A percentile compares a stretch with the other conserved stretches of the same genome.
Evolutionary conservation across 2,329 filamentous ascomycete genomes (phyloP).

Genomic region (Zopfia rhizophila): DNA sequence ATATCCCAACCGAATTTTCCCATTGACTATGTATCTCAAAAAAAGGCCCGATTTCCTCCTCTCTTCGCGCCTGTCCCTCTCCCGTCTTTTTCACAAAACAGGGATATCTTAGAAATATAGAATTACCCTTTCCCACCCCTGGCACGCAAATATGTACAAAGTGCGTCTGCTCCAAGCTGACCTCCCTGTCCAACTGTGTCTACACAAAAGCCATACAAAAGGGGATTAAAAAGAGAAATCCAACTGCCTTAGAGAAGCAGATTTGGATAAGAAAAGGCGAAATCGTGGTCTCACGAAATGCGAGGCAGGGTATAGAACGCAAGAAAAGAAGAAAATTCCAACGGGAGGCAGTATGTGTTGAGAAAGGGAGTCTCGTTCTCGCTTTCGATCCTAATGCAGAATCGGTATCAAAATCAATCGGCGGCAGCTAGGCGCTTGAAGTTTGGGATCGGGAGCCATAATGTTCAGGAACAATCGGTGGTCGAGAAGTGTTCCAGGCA

Average conservation of each 20-base stretch:
- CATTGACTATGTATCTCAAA: no score
- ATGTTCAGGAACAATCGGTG: no score
- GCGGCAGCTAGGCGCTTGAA: no score
- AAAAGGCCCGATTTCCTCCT: no score
- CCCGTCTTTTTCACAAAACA: slow-evolving; percentile 23
- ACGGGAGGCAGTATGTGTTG: slow-evolving; percentile 13
- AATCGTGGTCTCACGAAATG: slow-evolving; percentile 2
- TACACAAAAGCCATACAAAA: slow-evolving; percentile 6
- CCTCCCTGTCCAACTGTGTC: background rate
- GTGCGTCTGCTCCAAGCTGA: slow-evolving; percentile 4
- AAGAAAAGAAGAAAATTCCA: slow-evolving; percentile 24
- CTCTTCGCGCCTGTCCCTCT: no score
- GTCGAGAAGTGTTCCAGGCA: no score
- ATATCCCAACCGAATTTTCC: no score
- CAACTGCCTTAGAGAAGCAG: background rate
- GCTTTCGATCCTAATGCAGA: no score
- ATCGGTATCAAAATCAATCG: no score
- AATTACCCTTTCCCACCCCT: slow-evolving; percentile 1
- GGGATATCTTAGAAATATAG: slow-evolving; percentile 29
- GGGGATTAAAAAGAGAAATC: slow-evolving; percentile 12
- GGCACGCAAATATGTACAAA: slow-evolving; percentile 14
- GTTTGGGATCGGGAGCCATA: no score
- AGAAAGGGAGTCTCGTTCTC: no score
- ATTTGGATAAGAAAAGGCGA: slow-evolving; percentile 12
- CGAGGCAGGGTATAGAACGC: slow-evolving; percentile 33